Evolutionary conservation across 2,329 filamentous ascomycete species (phyloP).

Genomic region (Pseudonectria foliicola): DNA sequence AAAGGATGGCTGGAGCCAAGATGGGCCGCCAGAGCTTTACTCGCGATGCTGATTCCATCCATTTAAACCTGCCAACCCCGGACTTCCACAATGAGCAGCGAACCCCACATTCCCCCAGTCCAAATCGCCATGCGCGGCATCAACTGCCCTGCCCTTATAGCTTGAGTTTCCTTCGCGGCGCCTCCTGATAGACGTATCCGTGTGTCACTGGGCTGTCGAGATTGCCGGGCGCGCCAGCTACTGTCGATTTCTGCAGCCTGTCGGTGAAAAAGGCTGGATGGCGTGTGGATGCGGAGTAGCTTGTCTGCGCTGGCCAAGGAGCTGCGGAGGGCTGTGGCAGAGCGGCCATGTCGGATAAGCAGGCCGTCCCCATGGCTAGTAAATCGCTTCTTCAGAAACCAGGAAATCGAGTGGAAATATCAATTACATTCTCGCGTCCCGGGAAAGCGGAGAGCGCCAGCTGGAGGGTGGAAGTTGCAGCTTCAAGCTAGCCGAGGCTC

Average conservation of each 20-base stretch:
- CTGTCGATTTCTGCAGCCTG: slow-evolving; percentile 49
- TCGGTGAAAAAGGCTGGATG: slow-evolving; percentile 75
- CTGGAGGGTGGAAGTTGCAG: too few species aligned
- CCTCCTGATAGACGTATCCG: slow-evolving; percentile 53
- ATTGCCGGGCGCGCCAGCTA: slow-evolving; percentile 19
- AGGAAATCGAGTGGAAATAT: too few species aligned
- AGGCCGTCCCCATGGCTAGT: too few species aligned
- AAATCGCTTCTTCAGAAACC: too few species aligned
- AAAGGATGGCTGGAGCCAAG: too few species aligned
- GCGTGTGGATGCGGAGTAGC: slow-evolving; percentile 44
- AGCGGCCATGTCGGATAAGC: too few species aligned
- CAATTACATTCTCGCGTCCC: too few species aligned
- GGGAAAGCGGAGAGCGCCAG: too few species aligned
- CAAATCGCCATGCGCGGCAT: too few species aligned
- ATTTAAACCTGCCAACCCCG: background rate
- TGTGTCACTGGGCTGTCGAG: slow-evolving; percentile 45
- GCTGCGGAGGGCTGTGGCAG: too few species aligned
- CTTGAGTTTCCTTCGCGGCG: slow-evolving; percentile 23
- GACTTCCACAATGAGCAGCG: background rate
- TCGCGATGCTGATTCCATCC: background rate
- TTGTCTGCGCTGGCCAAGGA: too few species aligned
- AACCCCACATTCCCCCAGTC: slow-evolving; percentile 5
- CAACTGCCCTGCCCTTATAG: slow-evolving; percentile 24
- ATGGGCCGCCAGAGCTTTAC: background rate
- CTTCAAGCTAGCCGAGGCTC: too few species aligned